A percentile compares a stretch with the other conserved stretches of the same genome.
Evolutionary conservation across 176 grass and related monocot species (phyloP).

Genomic region (Rhipidocladum racemiflorum): DNA sequence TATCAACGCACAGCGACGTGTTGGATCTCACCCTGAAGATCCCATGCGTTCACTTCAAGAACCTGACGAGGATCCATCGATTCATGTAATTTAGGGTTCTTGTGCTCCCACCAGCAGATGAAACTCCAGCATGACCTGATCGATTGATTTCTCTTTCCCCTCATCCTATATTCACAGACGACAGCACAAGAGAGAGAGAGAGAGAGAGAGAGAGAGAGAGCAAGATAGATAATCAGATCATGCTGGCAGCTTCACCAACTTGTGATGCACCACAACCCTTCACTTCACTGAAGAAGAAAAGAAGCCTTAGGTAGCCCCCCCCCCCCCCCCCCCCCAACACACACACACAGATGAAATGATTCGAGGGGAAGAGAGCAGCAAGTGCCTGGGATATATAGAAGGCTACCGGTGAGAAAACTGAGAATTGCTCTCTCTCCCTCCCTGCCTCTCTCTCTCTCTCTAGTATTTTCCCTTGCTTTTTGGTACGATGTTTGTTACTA

Average conservation of each 20-base stretch:
- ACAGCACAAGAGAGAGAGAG: neutral
- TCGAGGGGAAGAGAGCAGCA: conserved; percentile 7
- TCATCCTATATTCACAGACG: neutral
- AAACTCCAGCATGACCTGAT: conserved; percentile 76
- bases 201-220: too few relatives aligned
- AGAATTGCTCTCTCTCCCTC: neutral
- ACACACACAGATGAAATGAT: neutral
- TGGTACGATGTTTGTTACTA: conserved; percentile 25
- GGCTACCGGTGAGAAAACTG: neutral
- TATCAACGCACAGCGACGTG: neutral
- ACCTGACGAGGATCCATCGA: neutral
- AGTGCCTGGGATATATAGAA: conserved; percentile 34
- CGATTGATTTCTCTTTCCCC: neutral
- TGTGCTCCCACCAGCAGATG: conserved; percentile 65
- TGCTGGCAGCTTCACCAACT: conserved; percentile 82
- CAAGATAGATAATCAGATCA: conserved; percentile 46
- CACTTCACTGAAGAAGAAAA: neutral
- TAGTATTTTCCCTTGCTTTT: neutral
- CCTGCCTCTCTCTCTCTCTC: neutral
- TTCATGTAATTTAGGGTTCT: conserved; percentile 34
- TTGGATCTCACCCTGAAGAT: conserved; percentile 15
- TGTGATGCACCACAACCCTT: conserved; percentile 42
- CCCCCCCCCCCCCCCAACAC: too few relatives aligned
- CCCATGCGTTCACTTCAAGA: neutral
- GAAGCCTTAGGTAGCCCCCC: neutral